Percentiles rank a stretch among this genome's conserved stretches.
phyloP scores from a whole-genome alignment of 2,329 filamentous ascomycete genomes.

The Aureobasidium sp. region DNA sequence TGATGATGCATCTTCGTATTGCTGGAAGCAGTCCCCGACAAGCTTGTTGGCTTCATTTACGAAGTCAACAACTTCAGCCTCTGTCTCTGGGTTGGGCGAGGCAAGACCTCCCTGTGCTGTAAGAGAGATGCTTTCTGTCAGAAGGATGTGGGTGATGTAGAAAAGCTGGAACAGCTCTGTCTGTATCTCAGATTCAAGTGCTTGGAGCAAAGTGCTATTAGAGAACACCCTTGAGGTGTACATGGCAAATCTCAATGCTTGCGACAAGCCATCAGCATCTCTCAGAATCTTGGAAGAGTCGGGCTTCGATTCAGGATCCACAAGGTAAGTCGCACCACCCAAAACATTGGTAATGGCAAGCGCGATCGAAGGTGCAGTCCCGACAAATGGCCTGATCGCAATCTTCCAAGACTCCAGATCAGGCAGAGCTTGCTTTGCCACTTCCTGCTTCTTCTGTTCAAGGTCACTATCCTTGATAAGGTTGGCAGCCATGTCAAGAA shows the following conservation, averaged over 20 bases:
- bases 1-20: conserved; percentile 1
- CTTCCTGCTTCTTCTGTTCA: conserved; percentile 14
- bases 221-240: conserved; percentile 59
- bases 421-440: conserved; percentile 24
- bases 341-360: conserved; percentile 68
- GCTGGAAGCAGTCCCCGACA: conserved; percentile 10
- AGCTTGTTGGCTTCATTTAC: conserved; percentile 43
- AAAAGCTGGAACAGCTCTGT: conserved; percentile 45
- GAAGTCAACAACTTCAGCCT: conserved; percentile 46
- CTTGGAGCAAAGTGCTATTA: conserved; percentile 30
- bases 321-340: conserved; percentile 62
- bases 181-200: conserved; percentile 28
- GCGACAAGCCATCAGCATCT: conserved; percentile 64
- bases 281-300: conserved; percentile 34
- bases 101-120: conserved; percentile 46
- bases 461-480: conserved; percentile 32
- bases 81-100: conserved; percentile 27
- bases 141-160: conserved; percentile 48
- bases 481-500: conserved; percentile 49
- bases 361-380: conserved; percentile 50
- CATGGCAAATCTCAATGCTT: conserved; percentile 67
- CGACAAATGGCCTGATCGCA: conserved; percentile 53
- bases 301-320: conserved; percentile 28
- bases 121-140: conserved; percentile 55
- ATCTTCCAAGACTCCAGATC: conserved; percentile 53